Evolutionary conservation across 768 basidiomycete genomes (phyloP).

Genomic region (Leccinum barrowsii): DNA sequence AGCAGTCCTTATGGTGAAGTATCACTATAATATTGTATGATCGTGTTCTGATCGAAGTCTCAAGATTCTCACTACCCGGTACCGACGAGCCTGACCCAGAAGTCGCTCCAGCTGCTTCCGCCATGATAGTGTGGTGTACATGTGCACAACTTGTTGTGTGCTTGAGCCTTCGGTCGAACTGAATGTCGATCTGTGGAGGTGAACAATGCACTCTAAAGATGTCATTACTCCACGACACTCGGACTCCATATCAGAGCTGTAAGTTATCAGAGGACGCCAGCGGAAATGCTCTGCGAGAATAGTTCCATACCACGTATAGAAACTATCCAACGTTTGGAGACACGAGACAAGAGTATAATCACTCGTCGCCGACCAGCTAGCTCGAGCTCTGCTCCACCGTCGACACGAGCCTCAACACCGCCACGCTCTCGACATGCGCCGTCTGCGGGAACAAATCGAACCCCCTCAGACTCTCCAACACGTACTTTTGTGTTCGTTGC

Average conservation of each 20-base stretch:
- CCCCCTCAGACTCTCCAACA: constrained; percentile 78
- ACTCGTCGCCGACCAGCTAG: background rate
- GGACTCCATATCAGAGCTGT: background rate
- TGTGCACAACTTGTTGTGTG: too few species aligned
- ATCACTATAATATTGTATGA: too few species aligned
- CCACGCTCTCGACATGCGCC: constrained; percentile 86
- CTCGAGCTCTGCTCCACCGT: background rate
- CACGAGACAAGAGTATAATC: background rate
- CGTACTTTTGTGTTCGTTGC: constrained; percentile 46
- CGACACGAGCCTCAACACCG: constrained; percentile 52
- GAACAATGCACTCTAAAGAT: too few species aligned
- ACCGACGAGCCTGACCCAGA: too few species aligned
- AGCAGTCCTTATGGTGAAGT: too few species aligned
- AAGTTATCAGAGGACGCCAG: background rate
- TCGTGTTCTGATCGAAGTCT: too few species aligned
- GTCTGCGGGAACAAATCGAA: constrained; percentile 98
- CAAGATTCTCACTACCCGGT: too few species aligned
- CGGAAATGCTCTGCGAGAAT: background rate
- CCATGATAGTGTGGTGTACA: too few species aligned
- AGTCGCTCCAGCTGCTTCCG: too few species aligned
- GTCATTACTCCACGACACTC: background rate
- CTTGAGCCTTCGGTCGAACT: too few species aligned
- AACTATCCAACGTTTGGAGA: background rate
- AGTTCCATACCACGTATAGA: background rate
- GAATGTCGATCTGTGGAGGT: too few species aligned